Base-by-base conservation (phyloP, 106 monocot genomes). In the Iris macrosiphon region DNA sequence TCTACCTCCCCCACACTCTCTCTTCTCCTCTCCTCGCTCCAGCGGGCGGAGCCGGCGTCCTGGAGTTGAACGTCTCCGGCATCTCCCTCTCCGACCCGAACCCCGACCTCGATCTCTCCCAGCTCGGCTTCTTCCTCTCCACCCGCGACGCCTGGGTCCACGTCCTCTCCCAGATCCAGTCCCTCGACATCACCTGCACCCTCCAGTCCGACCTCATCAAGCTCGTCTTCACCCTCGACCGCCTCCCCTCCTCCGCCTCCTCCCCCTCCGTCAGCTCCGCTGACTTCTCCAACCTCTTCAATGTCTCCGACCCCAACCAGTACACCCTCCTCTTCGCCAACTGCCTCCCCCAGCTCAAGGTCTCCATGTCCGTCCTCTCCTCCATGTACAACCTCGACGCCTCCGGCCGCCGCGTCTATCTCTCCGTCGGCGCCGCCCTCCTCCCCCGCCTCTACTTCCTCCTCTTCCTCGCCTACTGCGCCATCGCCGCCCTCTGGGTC, bases 251-350 rank as follows among this genome's bases (percentile, higher is more conserved):
- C 10, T 4, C 34, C 34, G 10, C 4, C 34, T 35, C 73, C 45
- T 20, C 62, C 28, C 21, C 63, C 35, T 59, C 59, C 43, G 59
- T 66, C 34, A 4, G 68, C 52, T 28, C 33, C 59, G 45, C 79
- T 40, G 60, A 60, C 22, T 67, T 67, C 26, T n/a, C 23, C 25
- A 55, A 60, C 20, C 66, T 86, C 67, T 40, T 27, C 38, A 18
- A 31, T 44, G 38, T 64, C 11, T 32, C 71, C 17, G 72, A 81
- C 3, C 85, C 85, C 8, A 85, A 85, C 7, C 80, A 84, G 71
- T 89, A 67, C 68, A 74, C 80, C n/a, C 89, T 89, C 56, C 66
- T 89, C 56, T 84, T 89, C 57, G 89, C 89, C 54, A 80, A 84
- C 59, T 89, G 89, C 74, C 59, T 89, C 11, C 57, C 70, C 18